These are phyloP conservation scores for Rhodocollybia butyracea DNA, from an alignment of 768 basidiomycete species.

Conservation along the genomic window DNA sequence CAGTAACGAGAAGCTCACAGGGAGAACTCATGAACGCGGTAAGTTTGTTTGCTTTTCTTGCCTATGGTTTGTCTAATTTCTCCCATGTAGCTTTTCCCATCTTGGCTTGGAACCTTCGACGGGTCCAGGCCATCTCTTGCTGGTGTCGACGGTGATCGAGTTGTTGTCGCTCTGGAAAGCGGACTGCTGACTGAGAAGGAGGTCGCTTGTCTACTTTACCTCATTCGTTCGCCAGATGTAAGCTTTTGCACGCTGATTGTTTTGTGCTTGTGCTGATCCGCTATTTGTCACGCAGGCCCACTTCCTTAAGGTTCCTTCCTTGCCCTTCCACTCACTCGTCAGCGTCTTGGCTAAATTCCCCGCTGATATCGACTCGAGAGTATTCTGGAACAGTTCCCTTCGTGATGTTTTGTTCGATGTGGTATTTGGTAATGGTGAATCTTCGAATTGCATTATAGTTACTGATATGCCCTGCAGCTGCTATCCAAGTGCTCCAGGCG, in stretches of 20 bases:
- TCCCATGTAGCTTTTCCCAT: conserved; percentile 65
- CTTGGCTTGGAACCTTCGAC: conserved; percentile 75
- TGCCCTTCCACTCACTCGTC: conserved; percentile 78
- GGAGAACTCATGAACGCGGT: conserved; percentile 83
- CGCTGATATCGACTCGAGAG: conserved; percentile 66
- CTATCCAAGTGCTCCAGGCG: conserved; percentile 56
- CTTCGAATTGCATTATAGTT: conserved; percentile 31
- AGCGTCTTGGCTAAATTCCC: conserved; percentile 80
- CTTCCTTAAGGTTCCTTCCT: conserved; percentile 80
- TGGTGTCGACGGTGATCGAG: conserved; percentile 54
- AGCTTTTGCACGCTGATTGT: conserved; percentile 18
- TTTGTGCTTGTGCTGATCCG: conserved; percentile 11
- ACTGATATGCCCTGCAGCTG: conserved; percentile 37
- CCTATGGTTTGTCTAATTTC: not conserved
- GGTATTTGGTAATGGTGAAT: conserved; percentile 27
- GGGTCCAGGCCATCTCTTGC: conserved; percentile 65
- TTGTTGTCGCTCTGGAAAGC: conserved; percentile 58
- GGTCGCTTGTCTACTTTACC: conserved; percentile 59
- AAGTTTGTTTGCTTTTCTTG: conserved; percentile 19
- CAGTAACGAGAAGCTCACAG: conserved; percentile 75
- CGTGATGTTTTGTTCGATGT: conserved; percentile 64
- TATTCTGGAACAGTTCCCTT: conserved; percentile 65
- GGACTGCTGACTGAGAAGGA: conserved; percentile 69
- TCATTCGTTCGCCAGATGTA: conserved; percentile 78
- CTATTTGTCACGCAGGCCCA: conserved; percentile 53